Conservation (phyloP, 164 flowering plant species). For the Buxus sempervirens region DNA sequence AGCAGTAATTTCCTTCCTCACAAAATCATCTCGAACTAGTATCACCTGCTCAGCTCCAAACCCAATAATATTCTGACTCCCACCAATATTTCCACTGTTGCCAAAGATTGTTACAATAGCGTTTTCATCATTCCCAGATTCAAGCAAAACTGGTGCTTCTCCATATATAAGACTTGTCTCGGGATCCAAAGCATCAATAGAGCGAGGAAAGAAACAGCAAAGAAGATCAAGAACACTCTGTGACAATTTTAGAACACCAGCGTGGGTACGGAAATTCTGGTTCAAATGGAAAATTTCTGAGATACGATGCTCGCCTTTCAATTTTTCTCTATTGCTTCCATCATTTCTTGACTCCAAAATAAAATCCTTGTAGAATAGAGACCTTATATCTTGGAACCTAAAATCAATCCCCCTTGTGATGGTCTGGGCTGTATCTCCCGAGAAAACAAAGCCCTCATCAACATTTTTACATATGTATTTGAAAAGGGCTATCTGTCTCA, state of each 20-base stretch:
- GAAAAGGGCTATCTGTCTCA: constrained; percentile 73
- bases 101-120: constrained; percentile 63
- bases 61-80: constrained; percentile 28
- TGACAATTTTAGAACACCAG: constrained; percentile 61
- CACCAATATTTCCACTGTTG: constrained; percentile 24
- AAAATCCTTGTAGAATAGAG: too few species aligned
- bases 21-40: constrained; percentile 67
- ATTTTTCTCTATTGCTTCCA: too few species aligned
- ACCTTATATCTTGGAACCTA: constrained; percentile 45
- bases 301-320: too few species aligned
- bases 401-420: constrained; percentile 67
- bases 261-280: constrained; percentile 79
- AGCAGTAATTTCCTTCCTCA: constrained; percentile 33
- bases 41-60: constrained; percentile 91
- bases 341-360: too few species aligned
- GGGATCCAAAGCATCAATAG: constrained; percentile 50
- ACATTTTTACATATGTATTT: constrained; percentile 60
- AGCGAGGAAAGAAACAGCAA: constrained; percentile 53
- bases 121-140: constrained; percentile 52
- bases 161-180: constrained; percentile 70
- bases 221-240: constrained; percentile 65
- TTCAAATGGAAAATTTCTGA: constrained; percentile 52
- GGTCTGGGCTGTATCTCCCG: constrained; percentile 86
- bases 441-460: constrained; percentile 66
- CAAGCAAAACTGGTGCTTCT: constrained; percentile 67